Base-by-base conservation (phyloP, 495 filamentous ascomycete species). In the Penicillium egyptiacum region DNA sequence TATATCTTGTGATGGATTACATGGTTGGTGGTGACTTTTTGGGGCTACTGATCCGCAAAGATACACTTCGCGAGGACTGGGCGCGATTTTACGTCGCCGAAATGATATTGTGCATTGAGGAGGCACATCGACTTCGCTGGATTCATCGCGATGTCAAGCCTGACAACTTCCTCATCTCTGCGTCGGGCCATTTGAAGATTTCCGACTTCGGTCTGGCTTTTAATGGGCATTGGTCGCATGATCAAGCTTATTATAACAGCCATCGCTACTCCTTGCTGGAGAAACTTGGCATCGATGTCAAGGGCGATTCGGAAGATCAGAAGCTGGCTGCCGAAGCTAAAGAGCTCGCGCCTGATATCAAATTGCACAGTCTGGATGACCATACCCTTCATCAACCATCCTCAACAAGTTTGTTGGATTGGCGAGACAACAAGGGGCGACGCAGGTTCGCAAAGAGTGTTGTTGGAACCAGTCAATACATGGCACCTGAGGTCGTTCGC, bases 111-210 rank as follows among this genome's bases (percentile, higher is more conserved):
- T 96, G 92, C 66, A 86, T 98, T 51, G 93, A 98, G 71, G 93
- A 96, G 69, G 88, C 89, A 6, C 93, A 98, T 77, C 79, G 82
- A 45, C 82, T 96, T 35, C 79, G 80, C 28, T 96, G 89, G 82
- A 96, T 98, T 46, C 93, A 98, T 68, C 88, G 93, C 10, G 93
- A 96, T 73, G 83, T 98, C 66, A 98, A 98, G 70, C 93, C 93
- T 0, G 93, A 98, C 76, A 98, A 98, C 63, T 96, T 98, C 61
- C 81, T 96, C 37, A 91, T 96, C 60, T 89, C 87, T 8, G 81
- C 89, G 0, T 88, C 88, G 39, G 92, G 93, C 0, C 93, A 98
- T 68, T 73, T 98, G 59, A 96, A 95, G 67, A 96, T 98, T 56
- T 91, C 90, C 8, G 93, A 98, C 65, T 98, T 98, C 68, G 93